Conservation (phyloP, 257 asterid genomes). For the Voacanga thouarsii region DNA sequence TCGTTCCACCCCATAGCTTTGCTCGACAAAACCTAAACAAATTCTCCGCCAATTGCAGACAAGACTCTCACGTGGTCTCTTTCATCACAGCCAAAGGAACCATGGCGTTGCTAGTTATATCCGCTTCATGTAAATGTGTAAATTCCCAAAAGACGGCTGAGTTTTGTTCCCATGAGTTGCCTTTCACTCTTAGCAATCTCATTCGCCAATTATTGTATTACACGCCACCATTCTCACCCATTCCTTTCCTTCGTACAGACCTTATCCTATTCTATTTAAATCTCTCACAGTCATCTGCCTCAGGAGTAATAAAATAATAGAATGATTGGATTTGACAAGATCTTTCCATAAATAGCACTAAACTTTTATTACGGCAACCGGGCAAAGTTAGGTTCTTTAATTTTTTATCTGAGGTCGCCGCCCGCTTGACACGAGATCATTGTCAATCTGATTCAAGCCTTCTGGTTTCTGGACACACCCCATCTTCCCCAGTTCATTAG, state of each 20-base stretch:
- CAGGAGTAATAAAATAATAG: background rate
- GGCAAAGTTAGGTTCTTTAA: background rate
- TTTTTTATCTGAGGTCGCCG: conserved; percentile 8
- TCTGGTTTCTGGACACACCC: conserved; percentile 31
- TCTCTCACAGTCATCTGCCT: background rate
- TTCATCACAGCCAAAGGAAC: background rate
- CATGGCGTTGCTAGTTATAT: conserved; percentile 11
- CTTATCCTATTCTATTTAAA: conserved; percentile 22
- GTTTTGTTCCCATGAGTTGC: conserved; percentile 19
- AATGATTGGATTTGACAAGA: background rate
- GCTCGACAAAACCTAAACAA: background rate
- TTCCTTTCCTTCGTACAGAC: conserved; percentile 5
- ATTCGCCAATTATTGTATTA: conserved; percentile 32
- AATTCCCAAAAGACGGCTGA: conserved; percentile 12
- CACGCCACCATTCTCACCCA: conserved; percentile 55
- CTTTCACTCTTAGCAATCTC: conserved; percentile 31
- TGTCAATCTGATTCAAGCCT: conserved; percentile 18
- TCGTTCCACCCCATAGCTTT: background rate
- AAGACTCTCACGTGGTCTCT: conserved; percentile 2
- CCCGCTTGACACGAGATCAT: conserved; percentile 38
- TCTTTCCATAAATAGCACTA: conserved; percentile 18
- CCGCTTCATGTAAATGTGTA: conserved; percentile 24
- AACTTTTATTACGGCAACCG: background rate
- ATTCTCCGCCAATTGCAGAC: background rate
- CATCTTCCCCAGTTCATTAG: conserved; percentile 27